Base-by-base conservation (phyloP, 2,329 filamentous ascomycete genomes). In the Penicillium sp. region DNA sequence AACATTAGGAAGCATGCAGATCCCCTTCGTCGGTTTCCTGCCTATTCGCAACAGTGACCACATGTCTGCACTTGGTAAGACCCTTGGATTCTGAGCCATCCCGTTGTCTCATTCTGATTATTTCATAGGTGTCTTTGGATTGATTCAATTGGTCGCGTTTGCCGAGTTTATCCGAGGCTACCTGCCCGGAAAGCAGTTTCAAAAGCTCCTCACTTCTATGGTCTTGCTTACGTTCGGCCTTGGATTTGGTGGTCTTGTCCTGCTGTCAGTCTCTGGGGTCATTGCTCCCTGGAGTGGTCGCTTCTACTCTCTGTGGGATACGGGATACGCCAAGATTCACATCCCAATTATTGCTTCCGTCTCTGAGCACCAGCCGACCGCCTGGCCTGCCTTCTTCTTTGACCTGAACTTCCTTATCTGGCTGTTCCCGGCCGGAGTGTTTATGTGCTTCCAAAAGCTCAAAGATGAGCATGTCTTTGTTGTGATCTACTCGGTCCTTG, bases 281-380 rank as follows among this genome's bases (percentile, higher is more conserved):
- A 93, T 98, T 69, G 93, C 94, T 21, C 93, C 94, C 17, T 98
- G 93, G 93, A 89, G 87, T 63, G 93, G 93, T 56, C 90, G 93
- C 62, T 98, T 98, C 80, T 98, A 98, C 76, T 98, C 94, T 21
- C 82, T 98, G 29, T 98, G 91, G 89, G 94, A 98, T 69, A 98
- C 93, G 6, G 86, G 88, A 62, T 98, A 98, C 67, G 93, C 93
- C 64, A 98, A 98, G 78, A 94, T 97, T 57, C 93, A 98, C 66
- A 98, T 98, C 66, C 93, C 93, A 54, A 98, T 98, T 67, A 98
- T 98, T 69, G 93, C 93, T 3, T 98, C 93, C n/a, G 93, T 98
- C 41, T 98, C 93, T 1, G 93, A 98, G 74, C 93, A 98, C 75
- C 93, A 98, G 74, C 93, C 93, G 48, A 98, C 93, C 33, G 93